Base-by-base conservation (phyloP, 164 flowering plant species). In the Vitis vinifera region DNA sequence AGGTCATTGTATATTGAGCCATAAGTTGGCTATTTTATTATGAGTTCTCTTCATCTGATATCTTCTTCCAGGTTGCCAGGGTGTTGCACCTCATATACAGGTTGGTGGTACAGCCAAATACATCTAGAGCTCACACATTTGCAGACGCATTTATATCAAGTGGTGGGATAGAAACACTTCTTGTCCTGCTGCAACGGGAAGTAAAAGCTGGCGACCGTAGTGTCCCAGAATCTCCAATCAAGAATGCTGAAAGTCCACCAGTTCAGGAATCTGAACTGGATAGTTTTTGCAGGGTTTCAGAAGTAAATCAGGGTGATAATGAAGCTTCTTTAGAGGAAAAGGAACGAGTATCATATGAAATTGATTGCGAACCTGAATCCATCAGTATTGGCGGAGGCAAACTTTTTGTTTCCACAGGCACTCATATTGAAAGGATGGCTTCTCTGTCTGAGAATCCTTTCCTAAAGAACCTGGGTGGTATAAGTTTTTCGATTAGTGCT, bases 81-180 rank as follows among this genome's bases (percentile, higher is more conserved):
- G 94, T 90, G 66, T 80, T 96, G 89, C 97, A 90, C 76, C 82
- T 96, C 63, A 79, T 96, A 65, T 93, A 91, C 74, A 84, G 98
- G 78, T 79, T 96, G 84, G 90, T 96, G 60, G 95, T 93, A 59
- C 99, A 96, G 74, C 99, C 99, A 70, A 96, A 96, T 79, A 79
- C 90, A 61, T 79, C 91, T 14, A 89, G 98, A 79, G 94, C 99
- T 73, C 83, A 91, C 66, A 84, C 81, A 69, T 96, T 96, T 85
- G 92, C 97, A 0, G 92, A 90, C 75, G 87, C 97, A 63, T 96
- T 96, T 79, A 78, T 96, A 75, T 83, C 90, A 61, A 84, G 88
- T 81, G 98, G 99, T 64, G 99, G 98, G 62, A 78, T 96, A 76
- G 99, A 96, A 75, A 88, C 95, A 67, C 93, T 96, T 81, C 92